A percentile compares a stretch with the other conserved stretches of the same genome.
phyloP scores from a whole-genome alignment of 1,139 yeast genomes.

The Yamadazyma mexicana region DNA sequence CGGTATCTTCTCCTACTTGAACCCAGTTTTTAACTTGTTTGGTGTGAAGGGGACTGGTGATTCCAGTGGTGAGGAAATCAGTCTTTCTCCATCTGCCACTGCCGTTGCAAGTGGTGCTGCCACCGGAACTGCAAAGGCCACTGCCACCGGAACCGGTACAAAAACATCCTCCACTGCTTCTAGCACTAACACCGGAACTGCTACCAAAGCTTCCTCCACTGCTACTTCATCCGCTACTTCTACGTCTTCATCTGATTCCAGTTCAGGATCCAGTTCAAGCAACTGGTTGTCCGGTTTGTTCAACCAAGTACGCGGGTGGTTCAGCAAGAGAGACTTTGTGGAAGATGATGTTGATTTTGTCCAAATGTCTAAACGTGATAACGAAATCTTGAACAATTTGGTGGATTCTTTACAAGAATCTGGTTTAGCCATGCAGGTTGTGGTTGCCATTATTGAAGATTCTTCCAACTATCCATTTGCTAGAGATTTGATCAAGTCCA shows the following conservation, averaged over 20 bases:
- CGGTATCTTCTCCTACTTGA: constrained; percentile 19
- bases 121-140: constrained; percentile 1
- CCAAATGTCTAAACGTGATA: constrained; percentile 23
- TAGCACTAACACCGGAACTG: constrained; percentile 3
- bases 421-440: constrained; percentile 30
- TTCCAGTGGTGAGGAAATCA: constrained; percentile 8
- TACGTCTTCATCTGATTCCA: constrained; percentile 8
- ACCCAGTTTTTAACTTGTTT: constrained; percentile 13
- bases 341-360: constrained; percentile 5
- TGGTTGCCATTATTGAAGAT: constrained; percentile 17
- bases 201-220: constrained; percentile 3
- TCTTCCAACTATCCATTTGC: constrained; percentile 18
- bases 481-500: constrained; percentile 20
- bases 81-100: constrained; percentile 12
- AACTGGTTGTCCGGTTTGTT: constrained; percentile 10
- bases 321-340: constrained; percentile 14
- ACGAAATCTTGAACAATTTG: constrained; percentile 22
- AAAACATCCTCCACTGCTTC: not conserved
- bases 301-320: constrained; percentile 13
- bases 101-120: constrained; percentile 9
- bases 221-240: constrained; percentile 8
- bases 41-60: constrained; percentile 12
- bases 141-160: constrained; percentile 6
- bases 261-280: constrained; percentile 7
- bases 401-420: constrained; percentile 29